These are phyloP conservation scores for Trichosporon ovoides DNA, from an alignment of 1,284 basidiomycete genomes.

Conservation along the genomic window DNA sequence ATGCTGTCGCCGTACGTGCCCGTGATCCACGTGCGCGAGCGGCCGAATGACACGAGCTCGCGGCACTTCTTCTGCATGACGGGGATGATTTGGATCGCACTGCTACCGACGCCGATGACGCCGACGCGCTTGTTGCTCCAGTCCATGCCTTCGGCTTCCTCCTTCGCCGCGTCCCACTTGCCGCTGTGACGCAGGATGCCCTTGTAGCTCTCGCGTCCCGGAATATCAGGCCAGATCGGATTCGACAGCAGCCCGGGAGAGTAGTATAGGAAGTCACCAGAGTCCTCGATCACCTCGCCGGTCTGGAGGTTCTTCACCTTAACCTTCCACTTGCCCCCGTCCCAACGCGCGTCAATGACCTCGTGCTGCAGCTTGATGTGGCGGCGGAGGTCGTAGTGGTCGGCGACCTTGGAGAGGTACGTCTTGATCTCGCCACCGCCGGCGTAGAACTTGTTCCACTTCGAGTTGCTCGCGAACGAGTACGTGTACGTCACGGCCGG, in stretches of 20 bases:
- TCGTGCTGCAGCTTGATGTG: conserved; percentile 31
- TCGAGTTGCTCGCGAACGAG: conserved; percentile 22
- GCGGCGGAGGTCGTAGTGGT: conserved; percentile 23
- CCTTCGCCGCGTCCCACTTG: conserved; percentile 21
- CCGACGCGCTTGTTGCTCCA: conserved; percentile 18
- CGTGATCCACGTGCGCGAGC: conserved; percentile 29
- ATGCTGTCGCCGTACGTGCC: conserved; percentile 19
- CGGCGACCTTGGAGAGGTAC: conserved; percentile 29
- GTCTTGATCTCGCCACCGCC: conserved; percentile 27
- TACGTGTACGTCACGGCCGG: conserved; percentile 31
- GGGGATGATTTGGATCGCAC: conserved; percentile 26
- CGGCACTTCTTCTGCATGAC: conserved; percentile 22
- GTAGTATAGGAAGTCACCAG: conserved; percentile 36
- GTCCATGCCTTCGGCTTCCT: conserved; percentile 17
- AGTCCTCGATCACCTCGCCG: conserved; percentile 20
- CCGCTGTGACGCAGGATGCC: conserved; percentile 31
- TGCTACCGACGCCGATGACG: conserved; percentile 20
- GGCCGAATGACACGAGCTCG: conserved; percentile 14
- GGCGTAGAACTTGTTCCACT: conserved; percentile 30
- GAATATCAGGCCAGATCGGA: conserved; percentile 37
- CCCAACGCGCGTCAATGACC: conserved; percentile 29
- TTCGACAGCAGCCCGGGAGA: conserved; percentile 25
- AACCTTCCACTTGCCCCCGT: conserved; percentile 26
- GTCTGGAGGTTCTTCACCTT: conserved; percentile 12
- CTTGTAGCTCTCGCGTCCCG: conserved; percentile 26